Conservation (phyloP, 2,329 filamentous ascomycete genomes). For the Cercospora citrullina region DNA sequence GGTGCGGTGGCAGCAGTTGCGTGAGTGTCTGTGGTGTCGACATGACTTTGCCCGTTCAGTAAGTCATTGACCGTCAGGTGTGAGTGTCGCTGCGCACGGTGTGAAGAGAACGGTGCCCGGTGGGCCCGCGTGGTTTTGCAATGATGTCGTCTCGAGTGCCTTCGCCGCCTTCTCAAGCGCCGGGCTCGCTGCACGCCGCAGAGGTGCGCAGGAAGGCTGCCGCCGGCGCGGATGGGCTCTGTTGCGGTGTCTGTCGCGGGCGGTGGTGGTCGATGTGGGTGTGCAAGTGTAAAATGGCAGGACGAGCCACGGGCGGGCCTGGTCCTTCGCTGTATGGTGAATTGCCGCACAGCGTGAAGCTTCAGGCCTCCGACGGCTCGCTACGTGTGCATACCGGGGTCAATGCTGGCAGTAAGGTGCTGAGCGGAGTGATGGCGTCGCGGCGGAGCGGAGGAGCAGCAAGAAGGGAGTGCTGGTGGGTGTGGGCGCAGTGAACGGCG, state of each 20-base stretch:
- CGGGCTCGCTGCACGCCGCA: constrained; percentile 7
- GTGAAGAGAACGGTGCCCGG: constrained; percentile 1
- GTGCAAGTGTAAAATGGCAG: not conserved
- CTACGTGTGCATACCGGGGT: constrained; percentile 9
- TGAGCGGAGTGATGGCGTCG: constrained; percentile 11
- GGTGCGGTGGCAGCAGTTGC: constrained; percentile 36
- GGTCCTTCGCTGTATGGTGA: constrained; percentile 2
- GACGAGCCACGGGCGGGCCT: not conserved
- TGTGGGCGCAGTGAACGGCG: not conserved
- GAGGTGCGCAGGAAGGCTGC: constrained; percentile 1
- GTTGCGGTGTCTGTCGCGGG: not conserved
- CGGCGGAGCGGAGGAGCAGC: constrained; percentile 8
- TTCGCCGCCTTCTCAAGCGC: constrained; percentile 7
- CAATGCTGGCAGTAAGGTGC: constrained; percentile 12
- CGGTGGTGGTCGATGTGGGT: not conserved
- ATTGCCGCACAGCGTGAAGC: constrained; percentile 7
- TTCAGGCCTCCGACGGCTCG: constrained; percentile 1
- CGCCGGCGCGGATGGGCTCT: not conserved
- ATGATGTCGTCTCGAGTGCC: constrained; percentile 13
- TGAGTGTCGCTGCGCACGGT: not conserved
- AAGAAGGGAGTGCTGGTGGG: not conserved
- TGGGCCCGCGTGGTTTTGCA: constrained; percentile 7
- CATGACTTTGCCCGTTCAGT: constrained; percentile 22
- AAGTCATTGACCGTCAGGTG: constrained; percentile 1
- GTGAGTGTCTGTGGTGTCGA: constrained; percentile 38